A percentile compares a stretch with the other conserved stretches of the same genome.
Evolutionary conservation across 345 rosid genomes (phyloP).

Genomic region (Firmiana major): DNA sequence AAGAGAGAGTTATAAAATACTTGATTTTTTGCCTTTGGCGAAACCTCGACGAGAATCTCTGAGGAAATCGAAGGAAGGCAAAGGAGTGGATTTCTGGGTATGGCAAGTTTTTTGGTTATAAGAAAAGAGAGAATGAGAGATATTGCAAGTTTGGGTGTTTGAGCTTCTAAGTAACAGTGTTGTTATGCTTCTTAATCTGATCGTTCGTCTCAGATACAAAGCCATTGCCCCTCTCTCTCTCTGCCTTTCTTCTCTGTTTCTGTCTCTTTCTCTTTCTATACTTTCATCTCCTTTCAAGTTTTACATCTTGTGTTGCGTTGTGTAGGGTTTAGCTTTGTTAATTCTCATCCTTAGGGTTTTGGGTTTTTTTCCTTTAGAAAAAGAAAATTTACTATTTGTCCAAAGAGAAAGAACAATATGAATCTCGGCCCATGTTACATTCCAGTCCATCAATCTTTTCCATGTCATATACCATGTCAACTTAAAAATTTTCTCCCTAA

Average conservation of each 20-base stretch:
- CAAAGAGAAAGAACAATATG: too few relatives aligned
- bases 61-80: constrained; percentile 29
- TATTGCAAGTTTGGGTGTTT: constrained; percentile 28
- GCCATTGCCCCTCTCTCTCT: constrained; percentile 38
- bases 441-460: too few relatives aligned
- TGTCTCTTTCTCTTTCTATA: background rate
- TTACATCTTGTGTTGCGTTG: background rate
- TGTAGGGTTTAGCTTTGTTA: background rate
- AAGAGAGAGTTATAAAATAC: constrained; percentile 28
- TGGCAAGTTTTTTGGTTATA: constrained; percentile 13
- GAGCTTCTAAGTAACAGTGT: constrained; percentile 34
- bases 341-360: background rate
- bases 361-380: background rate
- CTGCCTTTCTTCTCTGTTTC: background rate
- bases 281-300: background rate
- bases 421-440: too few relatives aligned
- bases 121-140: constrained; percentile 26
- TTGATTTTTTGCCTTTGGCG: constrained; percentile 74
- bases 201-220: constrained; percentile 46
- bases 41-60: constrained; percentile 55
- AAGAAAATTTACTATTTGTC: too few relatives aligned
- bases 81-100: constrained; percentile 10
- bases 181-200: constrained; percentile 32
- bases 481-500: too few relatives aligned
- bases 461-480: too few relatives aligned